Conservation (phyloP, 1,284 basidiomycete species). For the Malassezia sympodialis region DNA sequence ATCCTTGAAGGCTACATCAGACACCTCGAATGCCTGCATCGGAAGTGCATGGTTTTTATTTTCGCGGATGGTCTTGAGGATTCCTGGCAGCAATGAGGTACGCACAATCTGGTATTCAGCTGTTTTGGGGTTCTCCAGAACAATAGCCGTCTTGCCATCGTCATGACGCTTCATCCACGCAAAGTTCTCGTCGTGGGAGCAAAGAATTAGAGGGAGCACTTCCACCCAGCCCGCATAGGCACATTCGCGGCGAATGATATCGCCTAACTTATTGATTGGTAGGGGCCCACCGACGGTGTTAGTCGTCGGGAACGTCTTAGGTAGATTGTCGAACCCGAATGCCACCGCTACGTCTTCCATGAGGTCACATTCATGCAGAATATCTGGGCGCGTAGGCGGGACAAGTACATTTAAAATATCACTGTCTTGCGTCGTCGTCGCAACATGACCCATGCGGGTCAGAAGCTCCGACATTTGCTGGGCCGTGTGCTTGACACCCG, state of each 20-base stretch:
- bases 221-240: constrained; percentile 92
- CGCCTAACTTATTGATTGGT: constrained; percentile 77
- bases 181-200: constrained; percentile 97
- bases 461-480: constrained; percentile 60
- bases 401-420: constrained; percentile 68
- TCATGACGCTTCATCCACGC: constrained; percentile 77
- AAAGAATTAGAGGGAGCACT: constrained; percentile 88
- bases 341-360: constrained; percentile 98
- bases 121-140: constrained; percentile 92
- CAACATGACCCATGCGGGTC: constrained; percentile 58
- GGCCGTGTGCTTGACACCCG: constrained; percentile 64
- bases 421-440: constrained; percentile 25
- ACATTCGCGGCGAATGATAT: constrained; percentile 80
- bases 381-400: constrained; percentile 86
- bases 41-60: constrained; percentile 88
- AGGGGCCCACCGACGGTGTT: constrained; percentile 89
- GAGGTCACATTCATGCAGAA: constrained; percentile 93
- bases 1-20: constrained; percentile 88
- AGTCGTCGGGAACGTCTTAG: constrained; percentile 80
- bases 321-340: constrained; percentile 94
- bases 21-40: constrained; percentile 83
- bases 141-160: constrained; percentile 68
- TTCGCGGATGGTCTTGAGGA: constrained; percentile 92
- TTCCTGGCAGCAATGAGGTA: constrained; percentile 83
- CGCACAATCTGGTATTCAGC: constrained; percentile 96